phyloP scores from a whole-genome alignment of 225 moss, liverwort and hornwort species.

The Pleurozium schreberi region DNA sequence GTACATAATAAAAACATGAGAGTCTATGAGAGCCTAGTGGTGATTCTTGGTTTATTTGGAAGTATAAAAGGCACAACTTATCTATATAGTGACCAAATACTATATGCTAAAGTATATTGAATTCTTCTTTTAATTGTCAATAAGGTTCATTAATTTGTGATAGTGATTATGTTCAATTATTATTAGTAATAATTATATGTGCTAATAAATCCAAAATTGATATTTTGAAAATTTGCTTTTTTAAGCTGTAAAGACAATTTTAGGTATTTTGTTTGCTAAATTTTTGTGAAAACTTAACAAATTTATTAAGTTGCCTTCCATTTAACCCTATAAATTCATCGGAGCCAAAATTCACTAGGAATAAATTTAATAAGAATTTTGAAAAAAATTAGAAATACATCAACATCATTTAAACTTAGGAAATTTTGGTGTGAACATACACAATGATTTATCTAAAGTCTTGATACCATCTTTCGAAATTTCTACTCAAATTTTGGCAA shows the following conservation, averaged over 20 bases:
- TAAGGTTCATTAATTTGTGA: no score
- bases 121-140: no score
- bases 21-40: no score
- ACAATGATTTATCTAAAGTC: neutral
- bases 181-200: neutral
- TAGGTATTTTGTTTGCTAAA: neutral
- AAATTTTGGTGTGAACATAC: neutral
- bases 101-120: no score
- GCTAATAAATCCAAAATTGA: neutral
- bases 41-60: no score
- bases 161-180: no score
- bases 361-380: neutral
- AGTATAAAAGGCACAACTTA: no score
- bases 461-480: neutral
- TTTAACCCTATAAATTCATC: neutral
- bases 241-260: no score
- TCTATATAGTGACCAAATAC: no score
- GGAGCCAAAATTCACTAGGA: neutral
- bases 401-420: neutral
- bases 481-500: neutral
- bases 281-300: rapidly evolving
- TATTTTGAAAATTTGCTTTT: rapidly evolving
- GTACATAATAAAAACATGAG: no score
- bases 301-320: neutral
- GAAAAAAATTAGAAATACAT: neutral